Evolutionary conservation across 116 monocot species (phyloP), one percentile per base, ranked within the genome.

Genomic region (Dioscorea cayenensis): DNA sequence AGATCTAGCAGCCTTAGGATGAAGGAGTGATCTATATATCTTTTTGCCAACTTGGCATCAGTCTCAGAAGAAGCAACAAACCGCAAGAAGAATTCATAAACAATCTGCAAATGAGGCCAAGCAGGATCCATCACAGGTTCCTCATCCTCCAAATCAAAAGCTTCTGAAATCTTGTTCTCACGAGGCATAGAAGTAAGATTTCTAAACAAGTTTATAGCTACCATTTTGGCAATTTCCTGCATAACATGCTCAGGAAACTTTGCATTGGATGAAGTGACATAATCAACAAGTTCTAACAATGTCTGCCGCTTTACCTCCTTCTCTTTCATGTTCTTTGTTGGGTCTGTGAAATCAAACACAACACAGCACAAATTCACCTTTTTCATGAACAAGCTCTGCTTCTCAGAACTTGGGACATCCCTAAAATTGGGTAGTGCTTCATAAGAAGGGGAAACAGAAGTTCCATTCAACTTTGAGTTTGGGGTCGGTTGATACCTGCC

Each of bases 291-390:
- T 66, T 87, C 87, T 35, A 78, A 28, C 73, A 87, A 66, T 52
- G 84, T 87, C 64, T 81, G 81, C 64, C 87, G 59, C 78, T 84
- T 87, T 64, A 87, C 79, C n/a, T 87, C 87, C 64, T 84, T 84
- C 72, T 87, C 87, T 72, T 84, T 87, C 55, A 79, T 9, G 60
- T 79, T 73, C 78, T 84, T 87, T 14, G 83, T 71, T 4, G 81
- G 71, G 36, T 87, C 84, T 0, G 78, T 73, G 60, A 84, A 87
- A 68, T 87, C 84, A 64, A 87, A 87, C 28, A 73, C 62, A 28
- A 79, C 67, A 62, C 81, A 81, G 21, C 87, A 87, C 71, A 84
- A 55, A 32, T 79, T 76, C 76, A 87, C 61, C 64, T 87, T 87
- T 72, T 77, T 84, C 18, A 84, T 37, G 14, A 87, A 71, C 28